A percentile compares a stretch with the other conserved stretches of the same genome.
Evolutionary conservation across 306 rosid species (phyloP).

Genomic region (Pyrus communis): DNA sequence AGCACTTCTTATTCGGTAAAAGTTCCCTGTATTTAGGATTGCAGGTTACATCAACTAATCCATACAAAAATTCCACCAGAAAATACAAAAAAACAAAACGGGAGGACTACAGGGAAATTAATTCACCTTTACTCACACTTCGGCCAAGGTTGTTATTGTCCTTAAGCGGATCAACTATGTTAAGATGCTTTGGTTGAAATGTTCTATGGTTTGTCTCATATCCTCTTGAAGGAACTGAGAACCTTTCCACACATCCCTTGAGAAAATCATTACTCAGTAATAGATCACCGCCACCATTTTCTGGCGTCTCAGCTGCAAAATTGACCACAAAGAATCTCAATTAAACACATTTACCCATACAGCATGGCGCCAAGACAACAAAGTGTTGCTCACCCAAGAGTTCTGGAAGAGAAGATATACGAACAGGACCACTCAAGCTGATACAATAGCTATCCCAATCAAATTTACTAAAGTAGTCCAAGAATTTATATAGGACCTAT

Average conservation of each 20-base stretch:
- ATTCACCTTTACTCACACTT: slow-evolving; percentile 78
- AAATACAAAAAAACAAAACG: not conserved
- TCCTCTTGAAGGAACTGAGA: slow-evolving; percentile 73
- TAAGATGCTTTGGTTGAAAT: slow-evolving; percentile 73
- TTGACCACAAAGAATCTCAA: not conserved
- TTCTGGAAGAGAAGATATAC: slow-evolving; percentile 67
- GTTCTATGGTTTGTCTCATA: slow-evolving; percentile 43
- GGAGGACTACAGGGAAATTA: not conserved
- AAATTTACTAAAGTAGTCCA: slow-evolving; percentile 89
- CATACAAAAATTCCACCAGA: not conserved
- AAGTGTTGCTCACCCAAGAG: slow-evolving; percentile 45
- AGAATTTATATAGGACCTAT: slow-evolving; percentile 82
- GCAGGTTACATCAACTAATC: not conserved
- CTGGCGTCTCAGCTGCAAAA: slow-evolving; percentile 61
- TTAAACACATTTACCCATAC: slow-evolving; percentile 2
- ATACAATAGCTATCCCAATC: slow-evolving; percentile 93
- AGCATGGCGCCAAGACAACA: slow-evolving; percentile 9
- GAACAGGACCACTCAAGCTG: slow-evolving; percentile 86
- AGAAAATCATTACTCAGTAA: slow-evolving; percentile 66
- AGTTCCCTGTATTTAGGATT: slow-evolving; percentile 35
- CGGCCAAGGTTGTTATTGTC: slow-evolving; percentile 97
- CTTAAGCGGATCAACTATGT: slow-evolving; percentile 88
- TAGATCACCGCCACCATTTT: slow-evolving; percentile 61
- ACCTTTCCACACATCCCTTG: slow-evolving; percentile 57
- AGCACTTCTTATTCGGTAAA: slow-evolving; percentile 47